Percentiles rank a stretch among this genome's conserved stretches.
phyloP scores from a whole-genome alignment of 2,329 filamentous ascomycete species.

The Fusarium irregulare region DNA sequence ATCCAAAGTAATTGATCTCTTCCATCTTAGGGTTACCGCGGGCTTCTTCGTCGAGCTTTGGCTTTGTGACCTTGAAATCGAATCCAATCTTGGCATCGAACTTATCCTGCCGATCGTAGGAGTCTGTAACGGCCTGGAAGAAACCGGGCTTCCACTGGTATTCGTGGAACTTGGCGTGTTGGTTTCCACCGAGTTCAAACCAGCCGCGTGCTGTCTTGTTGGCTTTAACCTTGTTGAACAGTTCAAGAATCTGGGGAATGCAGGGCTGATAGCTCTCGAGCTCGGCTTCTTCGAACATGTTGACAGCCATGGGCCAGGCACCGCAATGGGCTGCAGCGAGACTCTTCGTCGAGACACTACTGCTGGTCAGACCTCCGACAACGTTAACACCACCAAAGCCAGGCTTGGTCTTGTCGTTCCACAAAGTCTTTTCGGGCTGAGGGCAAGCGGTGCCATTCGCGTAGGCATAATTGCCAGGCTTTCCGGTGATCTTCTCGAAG shows the following conservation, averaged over 20 bases:
- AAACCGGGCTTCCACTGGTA: slow-evolving; percentile 49
- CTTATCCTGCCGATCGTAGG: slow-evolving; percentile 49
- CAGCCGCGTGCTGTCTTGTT: slow-evolving; percentile 22
- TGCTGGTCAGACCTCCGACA: slow-evolving; percentile 54
- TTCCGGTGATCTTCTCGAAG: slow-evolving; percentile 38
- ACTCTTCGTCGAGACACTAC: slow-evolving; percentile 59
- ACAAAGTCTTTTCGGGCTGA: slow-evolving; percentile 28
- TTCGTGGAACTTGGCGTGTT: slow-evolving; percentile 39
- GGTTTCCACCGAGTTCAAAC: slow-evolving; percentile 6
- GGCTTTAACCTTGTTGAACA: slow-evolving; percentile 45
- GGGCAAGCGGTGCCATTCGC: slow-evolving; percentile 44
- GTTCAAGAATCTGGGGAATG: slow-evolving; percentile 53
- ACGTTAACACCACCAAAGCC: slow-evolving; percentile 54
- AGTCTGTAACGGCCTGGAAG: slow-evolving; percentile 51
- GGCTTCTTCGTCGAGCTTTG: slow-evolving; percentile 44
- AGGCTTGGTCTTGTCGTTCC: slow-evolving; percentile 35
- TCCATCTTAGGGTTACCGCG: slow-evolving; percentile 34
- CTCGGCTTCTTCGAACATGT: slow-evolving; percentile 56
- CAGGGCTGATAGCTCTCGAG: slow-evolving; percentile 59
- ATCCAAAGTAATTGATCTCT: slow-evolving; percentile 50
- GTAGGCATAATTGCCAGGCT: slow-evolving; percentile 27
- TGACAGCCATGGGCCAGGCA: slow-evolving; percentile 54
- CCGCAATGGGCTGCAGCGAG: slow-evolving; percentile 57
- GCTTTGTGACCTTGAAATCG: slow-evolving; percentile 45
- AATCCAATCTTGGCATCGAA: slow-evolving; percentile 50